Evolutionary conservation across 139 green algal species (phyloP).

Genomic region (Tetradesmus obliquus): DNA sequence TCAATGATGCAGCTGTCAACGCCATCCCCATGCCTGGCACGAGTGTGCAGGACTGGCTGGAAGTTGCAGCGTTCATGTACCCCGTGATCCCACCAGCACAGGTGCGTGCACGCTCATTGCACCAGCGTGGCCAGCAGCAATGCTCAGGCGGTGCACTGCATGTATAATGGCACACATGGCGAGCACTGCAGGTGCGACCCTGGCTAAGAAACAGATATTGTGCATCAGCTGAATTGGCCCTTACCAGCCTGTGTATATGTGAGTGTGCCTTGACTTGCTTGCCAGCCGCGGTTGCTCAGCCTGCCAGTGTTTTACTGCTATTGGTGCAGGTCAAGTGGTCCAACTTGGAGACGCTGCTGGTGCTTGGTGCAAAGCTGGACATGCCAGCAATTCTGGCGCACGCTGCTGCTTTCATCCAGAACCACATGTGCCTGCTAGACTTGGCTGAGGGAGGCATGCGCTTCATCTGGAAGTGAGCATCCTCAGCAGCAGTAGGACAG

Average conservation of each 20-base stretch:
- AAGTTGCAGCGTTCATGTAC: conserved; percentile 1
- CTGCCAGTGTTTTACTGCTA: not conserved
- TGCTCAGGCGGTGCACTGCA: too few relatives aligned
- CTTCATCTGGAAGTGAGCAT: not conserved
- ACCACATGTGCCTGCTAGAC: conserved; percentile 6
- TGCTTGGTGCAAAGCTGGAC: conserved; percentile 1
- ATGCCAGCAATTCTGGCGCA: not conserved
- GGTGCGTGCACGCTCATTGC: not conserved
- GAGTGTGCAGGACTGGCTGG: not conserved
- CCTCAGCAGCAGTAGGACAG: not conserved
- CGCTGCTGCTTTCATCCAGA: not conserved
- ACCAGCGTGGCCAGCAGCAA: too few relatives aligned
- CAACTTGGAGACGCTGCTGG: not conserved
- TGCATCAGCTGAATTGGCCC: too few relatives aligned
- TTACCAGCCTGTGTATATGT: not conserved
- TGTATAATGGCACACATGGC: too few relatives aligned
- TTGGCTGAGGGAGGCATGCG: not conserved
- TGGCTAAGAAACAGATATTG: too few relatives aligned
- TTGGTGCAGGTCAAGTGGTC: not conserved
- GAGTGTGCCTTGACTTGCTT: not conserved
- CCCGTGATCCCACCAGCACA: not conserved
- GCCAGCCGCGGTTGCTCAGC: not conserved
- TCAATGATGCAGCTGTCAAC: not conserved
- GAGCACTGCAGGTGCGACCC: too few relatives aligned
- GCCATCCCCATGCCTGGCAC: conserved; percentile 14